Conservation (phyloP, 495 filamentous ascomycete genomes). For the Letharia lupina region DNA sequence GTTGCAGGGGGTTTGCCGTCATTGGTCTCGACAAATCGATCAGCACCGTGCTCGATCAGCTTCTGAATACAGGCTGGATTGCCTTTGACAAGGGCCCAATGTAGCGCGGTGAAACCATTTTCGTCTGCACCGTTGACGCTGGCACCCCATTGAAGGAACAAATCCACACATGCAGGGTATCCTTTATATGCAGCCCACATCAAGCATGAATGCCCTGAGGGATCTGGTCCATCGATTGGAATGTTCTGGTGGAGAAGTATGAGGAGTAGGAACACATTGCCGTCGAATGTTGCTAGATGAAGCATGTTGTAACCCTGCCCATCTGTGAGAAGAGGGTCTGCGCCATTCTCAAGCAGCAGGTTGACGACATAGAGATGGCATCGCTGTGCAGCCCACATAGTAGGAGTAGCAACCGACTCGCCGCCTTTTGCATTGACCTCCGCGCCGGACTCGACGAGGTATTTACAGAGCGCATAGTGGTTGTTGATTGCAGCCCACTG, state of each 20-base stretch:
- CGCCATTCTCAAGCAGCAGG: constrained; percentile 75
- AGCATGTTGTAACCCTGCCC: constrained; percentile 94
- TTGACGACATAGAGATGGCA: constrained; percentile 83
- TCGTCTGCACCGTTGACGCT: constrained; percentile 86
- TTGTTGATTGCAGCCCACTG: constrained; percentile 99
- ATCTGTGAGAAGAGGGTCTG: constrained; percentile 81
- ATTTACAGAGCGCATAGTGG: constrained; percentile 91
- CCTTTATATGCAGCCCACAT: constrained; percentile 99
- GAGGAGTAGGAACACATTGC: constrained; percentile 87
- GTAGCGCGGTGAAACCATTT: constrained; percentile 82
- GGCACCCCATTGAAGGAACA: constrained; percentile 91
- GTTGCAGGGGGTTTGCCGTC: constrained; percentile 81
- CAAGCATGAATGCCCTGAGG: constrained; percentile 79
- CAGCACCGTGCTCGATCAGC: constrained; percentile 85
- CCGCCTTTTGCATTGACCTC: constrained; percentile 92
- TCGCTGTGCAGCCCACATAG: constrained; percentile 93
- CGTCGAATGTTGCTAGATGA: constrained; percentile 93
- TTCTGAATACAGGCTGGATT: constrained; percentile 79
- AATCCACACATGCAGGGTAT: constrained; percentile 78
- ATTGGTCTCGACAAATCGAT: constrained; percentile 76
- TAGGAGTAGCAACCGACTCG: constrained; percentile 83
- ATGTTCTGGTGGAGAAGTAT: constrained; percentile 86
- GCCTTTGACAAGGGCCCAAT: constrained; percentile 95
- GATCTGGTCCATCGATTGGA: constrained; percentile 80
- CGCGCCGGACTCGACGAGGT: constrained; percentile 80